A percentile compares a stretch with the other conserved stretches of the same genome.
Evolutionary conservation across 2,329 filamentous ascomycete genomes (phyloP).

Genomic region (Aureobasidium melanogenum): DNA sequence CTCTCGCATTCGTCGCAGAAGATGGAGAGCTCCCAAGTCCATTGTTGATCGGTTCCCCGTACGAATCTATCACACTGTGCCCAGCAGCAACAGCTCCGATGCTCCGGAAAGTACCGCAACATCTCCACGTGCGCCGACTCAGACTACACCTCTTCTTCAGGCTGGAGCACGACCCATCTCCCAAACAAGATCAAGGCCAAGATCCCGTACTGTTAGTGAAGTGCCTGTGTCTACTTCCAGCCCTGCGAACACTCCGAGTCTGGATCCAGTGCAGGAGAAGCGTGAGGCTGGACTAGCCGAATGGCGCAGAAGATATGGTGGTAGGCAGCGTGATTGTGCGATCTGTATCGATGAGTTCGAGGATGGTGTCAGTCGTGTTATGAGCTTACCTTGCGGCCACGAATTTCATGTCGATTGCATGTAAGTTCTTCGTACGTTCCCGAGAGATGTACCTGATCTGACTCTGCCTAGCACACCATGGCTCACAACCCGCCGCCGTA

Average conservation of each 20-base stretch:
- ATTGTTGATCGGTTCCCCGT: conserved; percentile 92
- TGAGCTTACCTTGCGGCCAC: conserved; percentile 94
- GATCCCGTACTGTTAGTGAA: conserved; percentile 57
- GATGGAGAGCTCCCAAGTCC: conserved; percentile 96
- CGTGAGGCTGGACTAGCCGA: conserved; percentile 40
- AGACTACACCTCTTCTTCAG: conserved; percentile 72
- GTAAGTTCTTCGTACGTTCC: conserved; percentile 51
- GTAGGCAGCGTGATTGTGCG: conserved; percentile 75
- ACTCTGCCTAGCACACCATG: conserved; percentile 66
- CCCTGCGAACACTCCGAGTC: conserved; percentile 20
- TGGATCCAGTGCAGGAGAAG: conserved; percentile 43
- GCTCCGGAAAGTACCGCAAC: conserved; percentile 32
- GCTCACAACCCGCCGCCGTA: conserved; percentile 88
- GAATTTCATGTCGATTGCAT: conserved; percentile 99
- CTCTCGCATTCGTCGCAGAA: conserved; percentile 75
- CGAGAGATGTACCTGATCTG: neutral
- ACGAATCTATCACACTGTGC: conserved; percentile 84
- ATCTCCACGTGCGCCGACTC: conserved; percentile 13
- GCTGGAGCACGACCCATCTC: conserved; percentile 31
- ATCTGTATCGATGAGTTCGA: conserved; percentile 96
- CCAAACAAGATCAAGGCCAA: conserved; percentile 43
- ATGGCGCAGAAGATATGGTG: conserved; percentile 51
- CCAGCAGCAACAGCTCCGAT: conserved; percentile 48
- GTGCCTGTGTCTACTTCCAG: conserved; percentile 29
- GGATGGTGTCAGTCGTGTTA: conserved; percentile 86